Conservation (phyloP, 148 eudicot genomes). For the Vaccinium corymbosum region DNA sequence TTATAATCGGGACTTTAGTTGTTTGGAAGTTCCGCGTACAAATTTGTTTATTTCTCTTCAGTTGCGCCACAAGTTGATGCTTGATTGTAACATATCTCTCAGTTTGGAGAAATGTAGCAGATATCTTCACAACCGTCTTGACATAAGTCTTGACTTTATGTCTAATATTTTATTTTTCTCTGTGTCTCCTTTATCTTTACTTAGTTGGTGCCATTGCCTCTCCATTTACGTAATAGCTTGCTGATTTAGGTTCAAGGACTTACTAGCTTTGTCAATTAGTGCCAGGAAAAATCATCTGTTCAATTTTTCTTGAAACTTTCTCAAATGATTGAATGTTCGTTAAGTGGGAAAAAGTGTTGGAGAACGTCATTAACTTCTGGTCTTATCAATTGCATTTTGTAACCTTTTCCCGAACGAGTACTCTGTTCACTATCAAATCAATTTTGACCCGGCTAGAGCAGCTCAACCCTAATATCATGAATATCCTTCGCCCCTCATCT, state of each 20-base stretch:
- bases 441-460: not conserved
- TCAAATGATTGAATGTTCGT: not conserved
- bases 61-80: not conserved
- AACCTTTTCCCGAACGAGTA: not conserved
- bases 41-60: constrained; percentile 4
- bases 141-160: not conserved
- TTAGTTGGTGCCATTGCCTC: not conserved
- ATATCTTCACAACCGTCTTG: constrained; percentile 7
- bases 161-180: not conserved
- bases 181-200: not conserved
- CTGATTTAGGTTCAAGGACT: not conserved
- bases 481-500: not conserved
- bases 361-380: constrained; percentile 1
- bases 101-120: not conserved
- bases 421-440: not conserved
- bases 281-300: not conserved
- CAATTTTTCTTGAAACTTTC: not conserved
- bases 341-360: not conserved
- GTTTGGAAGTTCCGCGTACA: constrained; percentile 14
- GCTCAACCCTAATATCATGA: not conserved
- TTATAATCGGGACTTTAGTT: not conserved
- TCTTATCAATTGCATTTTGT: not conserved
- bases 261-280: not conserved
- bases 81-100: constrained; percentile 1
- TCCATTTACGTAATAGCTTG: not conserved